phyloP scores from a whole-genome alignment of 495 filamentous ascomycete species.

The Aspergillus heteromorphus region DNA sequence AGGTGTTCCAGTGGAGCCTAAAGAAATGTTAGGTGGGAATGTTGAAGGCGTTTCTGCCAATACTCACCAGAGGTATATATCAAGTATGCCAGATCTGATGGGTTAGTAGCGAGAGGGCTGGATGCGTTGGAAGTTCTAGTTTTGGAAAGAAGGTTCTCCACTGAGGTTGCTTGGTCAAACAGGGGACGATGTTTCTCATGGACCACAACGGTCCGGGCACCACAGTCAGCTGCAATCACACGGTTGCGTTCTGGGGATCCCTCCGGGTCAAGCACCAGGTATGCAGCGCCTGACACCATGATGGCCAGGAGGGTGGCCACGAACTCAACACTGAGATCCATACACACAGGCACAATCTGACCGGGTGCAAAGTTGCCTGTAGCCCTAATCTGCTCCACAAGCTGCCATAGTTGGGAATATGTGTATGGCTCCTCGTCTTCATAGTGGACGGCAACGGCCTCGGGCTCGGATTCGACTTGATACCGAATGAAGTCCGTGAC shows the following conservation, averaged over 20 bases:
- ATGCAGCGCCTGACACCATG: neutral
- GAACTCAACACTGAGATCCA: neutral
- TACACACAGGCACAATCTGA: neutral
- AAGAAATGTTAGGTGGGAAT: neutral
- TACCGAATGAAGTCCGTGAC: neutral
- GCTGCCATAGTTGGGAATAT: neutral
- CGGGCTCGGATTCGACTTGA: neutral
- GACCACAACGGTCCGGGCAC: neutral
- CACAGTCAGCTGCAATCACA: neutral
- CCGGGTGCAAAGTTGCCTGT: neutral
- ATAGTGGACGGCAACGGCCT: conserved; percentile 5
- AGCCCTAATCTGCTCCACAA: neutral
- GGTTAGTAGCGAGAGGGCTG: neutral
- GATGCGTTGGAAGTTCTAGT: too few relatives aligned
- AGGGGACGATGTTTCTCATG: neutral
- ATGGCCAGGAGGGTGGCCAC: neutral
- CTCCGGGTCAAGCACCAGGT: neutral
- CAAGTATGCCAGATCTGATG: conserved; percentile 4
- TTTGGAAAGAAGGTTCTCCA: neutral
- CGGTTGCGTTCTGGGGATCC: neutral
- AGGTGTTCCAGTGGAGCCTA: conserved; percentile 17
- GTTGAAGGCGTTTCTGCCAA: neutral
- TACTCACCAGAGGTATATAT: conserved; percentile 5
- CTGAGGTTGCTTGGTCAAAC: neutral
- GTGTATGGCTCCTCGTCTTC: conserved; percentile 5